Base-by-base conservation (phyloP, 495 filamentous ascomycete genomes). In the Podospora bellae-mahoneyi region DNA sequence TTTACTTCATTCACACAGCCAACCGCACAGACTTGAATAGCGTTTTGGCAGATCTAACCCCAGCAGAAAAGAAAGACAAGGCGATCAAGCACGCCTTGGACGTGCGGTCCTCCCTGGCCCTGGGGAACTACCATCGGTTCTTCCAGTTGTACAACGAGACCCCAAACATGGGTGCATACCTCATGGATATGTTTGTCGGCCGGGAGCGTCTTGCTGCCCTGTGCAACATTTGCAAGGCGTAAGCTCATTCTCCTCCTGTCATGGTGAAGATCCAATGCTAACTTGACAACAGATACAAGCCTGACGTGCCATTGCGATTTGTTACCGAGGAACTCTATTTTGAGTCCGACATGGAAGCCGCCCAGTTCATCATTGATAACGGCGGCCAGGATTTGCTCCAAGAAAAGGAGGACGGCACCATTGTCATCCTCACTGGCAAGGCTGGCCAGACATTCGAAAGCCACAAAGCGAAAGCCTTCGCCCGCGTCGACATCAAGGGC, bases 1-100 rank as follows among this genome's bases (percentile, higher is more conserved):
- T 99, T 78, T 99, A 99, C 88, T 96, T 95, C 85, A 92, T 99
- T 83, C 92, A 99, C 81, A 98, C 96, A 73, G 92, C 92, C 84
- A 99, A 98, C 83, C 92, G 92, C 83, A 93, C 92, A 79, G 95
- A 93, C 82, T 91, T 99, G 88, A 98, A 97, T 84, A 92, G 97
- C 84, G 87, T 93, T 69, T 85, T 99, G 80, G 93, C 93, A 86
- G 93, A 97, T 88, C 89, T 99, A 92, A 98, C 93, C 79, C 81
- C 90, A 84, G 86, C 90, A 92, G 95, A 99, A 81, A 97, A 96
- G 81, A 82, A 88, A 79, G 88, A 93, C 77, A 78, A 74, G 62
- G 88, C 91, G 28, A 91, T 99, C 69, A 91, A 92, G 80, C 95
- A 99, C 82, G 96, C 95, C 39, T 81, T 99, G 64, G 85, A 91